Percentiles rank a stretch among this genome's conserved stretches.
Evolutionary conservation across 176 grass and related monocot genomes (phyloP).

Genomic region (Saccharum spontaneum): DNA sequence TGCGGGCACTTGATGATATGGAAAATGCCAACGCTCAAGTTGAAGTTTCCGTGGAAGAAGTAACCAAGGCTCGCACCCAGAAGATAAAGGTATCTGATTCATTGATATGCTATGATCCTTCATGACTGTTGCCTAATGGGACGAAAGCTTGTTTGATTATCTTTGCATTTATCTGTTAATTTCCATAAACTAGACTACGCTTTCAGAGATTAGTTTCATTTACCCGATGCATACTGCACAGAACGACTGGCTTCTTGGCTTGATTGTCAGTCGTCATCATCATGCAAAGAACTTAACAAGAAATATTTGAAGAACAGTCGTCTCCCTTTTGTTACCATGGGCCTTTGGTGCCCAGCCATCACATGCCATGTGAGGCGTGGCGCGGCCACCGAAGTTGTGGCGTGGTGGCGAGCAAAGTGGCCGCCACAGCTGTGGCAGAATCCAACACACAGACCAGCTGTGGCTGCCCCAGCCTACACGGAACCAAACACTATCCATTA

Average conservation of each 20-base stretch:
- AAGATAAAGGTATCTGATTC: conserved; percentile 79
- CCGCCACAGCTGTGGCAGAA: too few species aligned
- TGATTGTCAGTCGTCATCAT: not conserved
- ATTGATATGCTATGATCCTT: not conserved
- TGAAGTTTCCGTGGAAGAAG: conserved; percentile 93
- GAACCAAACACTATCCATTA: too few species aligned
- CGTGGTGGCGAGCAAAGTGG: too few species aligned
- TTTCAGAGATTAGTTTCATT: not conserved
- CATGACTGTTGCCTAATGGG: not conserved
- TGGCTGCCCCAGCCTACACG: too few species aligned
- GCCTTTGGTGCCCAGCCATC: too few species aligned
- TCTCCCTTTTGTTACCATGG: not conserved
- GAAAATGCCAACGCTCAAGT: conserved; percentile 93
- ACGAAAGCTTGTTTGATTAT: not conserved
- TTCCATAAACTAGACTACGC: not conserved
- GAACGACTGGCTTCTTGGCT: not conserved
- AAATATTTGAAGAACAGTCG: not conserved
- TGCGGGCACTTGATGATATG: conserved; percentile 96
- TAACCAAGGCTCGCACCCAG: conserved; percentile 86
- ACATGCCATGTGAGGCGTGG: too few species aligned
- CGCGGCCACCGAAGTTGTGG: too few species aligned
- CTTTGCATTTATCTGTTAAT: conserved; percentile 14
- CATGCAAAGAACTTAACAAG: not conserved
- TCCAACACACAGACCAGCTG: too few species aligned
- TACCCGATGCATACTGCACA: not conserved